These are phyloP conservation scores for Botryococcus braunii DNA, from an alignment of 163 green algal species.

Conservation along the genomic window DNA sequence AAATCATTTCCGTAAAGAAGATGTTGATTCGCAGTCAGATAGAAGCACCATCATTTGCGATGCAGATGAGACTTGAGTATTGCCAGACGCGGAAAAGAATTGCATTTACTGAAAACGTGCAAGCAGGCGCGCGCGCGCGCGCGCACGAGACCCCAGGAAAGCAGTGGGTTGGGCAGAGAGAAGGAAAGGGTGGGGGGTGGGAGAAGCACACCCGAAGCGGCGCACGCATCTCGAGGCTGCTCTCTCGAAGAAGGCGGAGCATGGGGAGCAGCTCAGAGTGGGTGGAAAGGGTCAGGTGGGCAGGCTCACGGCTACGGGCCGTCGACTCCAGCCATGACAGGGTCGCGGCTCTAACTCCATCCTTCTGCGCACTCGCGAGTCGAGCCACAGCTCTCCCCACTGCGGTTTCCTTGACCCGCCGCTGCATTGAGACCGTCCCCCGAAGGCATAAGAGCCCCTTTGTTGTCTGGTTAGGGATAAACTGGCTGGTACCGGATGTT, in stretches of 20 bases:
- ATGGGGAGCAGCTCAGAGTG: slow-evolving; percentile 28
- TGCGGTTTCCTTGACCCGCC: slow-evolving; percentile 5
- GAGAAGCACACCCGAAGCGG: background rate
- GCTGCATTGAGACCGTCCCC: background rate
- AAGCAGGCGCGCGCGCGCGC: no score
- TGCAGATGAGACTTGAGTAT: no score
- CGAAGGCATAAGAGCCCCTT: background rate
- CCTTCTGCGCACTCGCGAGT: slow-evolving; percentile 11
- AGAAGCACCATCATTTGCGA: no score
- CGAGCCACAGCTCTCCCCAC: slow-evolving; percentile 22
- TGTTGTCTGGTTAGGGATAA: background rate
- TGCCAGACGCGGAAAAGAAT: no score
- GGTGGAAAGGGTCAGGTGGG: slow-evolving; percentile 16
- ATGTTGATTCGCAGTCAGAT: no score
- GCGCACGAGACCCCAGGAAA: no score
- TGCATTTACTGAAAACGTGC: no score
- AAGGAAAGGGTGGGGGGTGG: background rate
- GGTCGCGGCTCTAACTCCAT: slow-evolving; percentile 11
- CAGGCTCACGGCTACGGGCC: slow-evolving; percentile 20
- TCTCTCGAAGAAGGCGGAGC: slow-evolving; percentile 6
- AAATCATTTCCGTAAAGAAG: no score
- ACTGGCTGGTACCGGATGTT: background rate
- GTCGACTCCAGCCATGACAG: slow-evolving; percentile 31
- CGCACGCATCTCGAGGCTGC: background rate
- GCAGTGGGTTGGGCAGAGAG: no score